phyloP scores from a whole-genome alignment of 176 grass and related monocot genomes.

The Cenchrus purpureus region DNA sequence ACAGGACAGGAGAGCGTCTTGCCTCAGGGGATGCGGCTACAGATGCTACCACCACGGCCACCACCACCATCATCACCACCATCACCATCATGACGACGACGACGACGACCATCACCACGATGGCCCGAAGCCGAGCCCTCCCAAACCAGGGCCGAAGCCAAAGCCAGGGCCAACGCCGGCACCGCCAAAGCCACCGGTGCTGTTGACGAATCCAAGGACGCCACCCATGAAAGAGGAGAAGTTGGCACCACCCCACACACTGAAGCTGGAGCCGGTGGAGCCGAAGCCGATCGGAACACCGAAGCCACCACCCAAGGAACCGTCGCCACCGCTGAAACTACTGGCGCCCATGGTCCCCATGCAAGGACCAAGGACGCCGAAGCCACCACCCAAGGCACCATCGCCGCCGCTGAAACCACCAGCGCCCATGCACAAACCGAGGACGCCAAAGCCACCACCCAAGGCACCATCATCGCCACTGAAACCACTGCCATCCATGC shows the following conservation, averaged over 20 bases:
- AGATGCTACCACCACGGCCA: slow-evolving; percentile 27
- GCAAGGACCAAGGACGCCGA: too few species aligned
- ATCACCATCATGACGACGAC: not conserved
- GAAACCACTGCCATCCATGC: too few species aligned
- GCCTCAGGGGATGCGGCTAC: slow-evolving; percentile 28
- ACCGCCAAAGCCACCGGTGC: not conserved
- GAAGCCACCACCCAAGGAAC: too few species aligned
- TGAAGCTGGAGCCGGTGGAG: too few species aligned
- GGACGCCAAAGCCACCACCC: not conserved
- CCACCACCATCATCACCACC: not conserved
- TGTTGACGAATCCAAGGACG: not conserved
- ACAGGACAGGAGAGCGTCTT: not conserved
- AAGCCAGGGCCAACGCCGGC: not conserved
- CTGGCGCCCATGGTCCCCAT: too few species aligned
- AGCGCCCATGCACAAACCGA: not conserved
- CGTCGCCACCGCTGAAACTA: too few species aligned
- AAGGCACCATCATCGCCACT: too few species aligned
- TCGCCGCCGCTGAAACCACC: not conserved
- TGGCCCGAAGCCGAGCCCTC: not conserved
- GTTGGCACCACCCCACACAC: too few species aligned
- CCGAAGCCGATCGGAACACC: too few species aligned
- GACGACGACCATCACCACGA: not conserved
- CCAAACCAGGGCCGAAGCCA: not conserved
- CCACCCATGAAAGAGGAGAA: not conserved
- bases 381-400: too few species aligned